Evolutionary conservation across 208 protist species (phyloP).

Genomic region (Trypanosomatidae sp.): DNA sequence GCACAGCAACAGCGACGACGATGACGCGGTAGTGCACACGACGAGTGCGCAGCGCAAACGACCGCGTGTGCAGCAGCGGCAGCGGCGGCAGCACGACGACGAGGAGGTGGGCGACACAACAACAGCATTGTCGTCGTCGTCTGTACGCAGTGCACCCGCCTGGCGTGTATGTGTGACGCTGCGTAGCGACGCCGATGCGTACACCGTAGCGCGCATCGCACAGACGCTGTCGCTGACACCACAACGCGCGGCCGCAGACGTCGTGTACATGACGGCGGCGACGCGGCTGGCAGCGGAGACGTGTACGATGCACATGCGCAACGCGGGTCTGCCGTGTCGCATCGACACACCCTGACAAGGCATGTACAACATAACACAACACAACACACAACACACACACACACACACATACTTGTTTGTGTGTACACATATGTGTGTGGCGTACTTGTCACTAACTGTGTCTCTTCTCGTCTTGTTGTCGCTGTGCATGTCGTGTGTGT

Average conservation of each 20-base stretch:
- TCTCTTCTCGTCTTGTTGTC: background rate
- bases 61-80: background rate
- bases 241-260: background rate
- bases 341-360: no score
- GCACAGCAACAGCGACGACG: no score
- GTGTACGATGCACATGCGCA: conserved; percentile 4
- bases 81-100: background rate
- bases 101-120: no score
- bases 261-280: background rate
- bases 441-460: background rate
- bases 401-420: no score
- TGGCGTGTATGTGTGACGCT: background rate
- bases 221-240: background rate
- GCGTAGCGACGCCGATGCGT: background rate
- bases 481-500: no score
- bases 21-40: no score
- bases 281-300: conserved; percentile 14
- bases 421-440: background rate
- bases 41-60: no score
- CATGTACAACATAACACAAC: no score
- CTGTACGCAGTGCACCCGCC: no score
- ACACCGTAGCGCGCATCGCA: background rate
- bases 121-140: no score
- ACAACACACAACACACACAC: no score
- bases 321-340: background rate